Percentiles rank a stretch among this genome's conserved stretches.
These are phyloP conservation scores for Sphaerulina musiva DNA, from an alignment of 2,329 filamentous ascomycete species.

Conservation along the genomic window DNA sequence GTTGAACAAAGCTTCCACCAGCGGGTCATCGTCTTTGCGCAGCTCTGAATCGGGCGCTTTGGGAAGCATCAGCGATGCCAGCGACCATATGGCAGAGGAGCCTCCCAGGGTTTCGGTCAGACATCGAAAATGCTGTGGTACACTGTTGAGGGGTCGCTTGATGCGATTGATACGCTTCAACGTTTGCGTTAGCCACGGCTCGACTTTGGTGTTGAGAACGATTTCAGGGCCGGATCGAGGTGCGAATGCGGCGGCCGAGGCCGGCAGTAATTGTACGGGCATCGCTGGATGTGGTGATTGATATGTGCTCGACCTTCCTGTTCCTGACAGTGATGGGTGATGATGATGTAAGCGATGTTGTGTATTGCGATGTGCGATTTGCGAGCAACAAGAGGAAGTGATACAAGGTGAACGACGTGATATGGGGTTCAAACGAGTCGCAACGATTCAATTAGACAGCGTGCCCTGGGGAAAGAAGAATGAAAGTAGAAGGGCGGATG, in stretches of 20 bases:
- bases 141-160: conserved; percentile 95
- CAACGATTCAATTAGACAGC: conserved; percentile 27
- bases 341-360: conserved; percentile 26
- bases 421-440: conserved; percentile 22
- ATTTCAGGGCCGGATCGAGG: conserved; percentile 91
- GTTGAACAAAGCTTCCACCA: conserved; percentile 84
- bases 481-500: conserved; percentile 20
- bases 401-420: conserved; percentile 26
- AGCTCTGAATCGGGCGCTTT: conserved; percentile 83
- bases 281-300: conserved; percentile 48
- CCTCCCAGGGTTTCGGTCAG: conserved; percentile 91
- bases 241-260: conserved; percentile 92
- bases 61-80: conserved; percentile 86
- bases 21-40: conserved; percentile 70
- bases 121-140: conserved; percentile 90
- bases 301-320: conserved; percentile 14
- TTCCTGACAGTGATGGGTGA: conserved; percentile 19
- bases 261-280: conserved; percentile 88
- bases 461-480: conserved; percentile 22
- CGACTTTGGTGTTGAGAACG: conserved; percentile 83
- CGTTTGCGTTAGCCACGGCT: conserved; percentile 94
- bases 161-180: conserved; percentile 94
- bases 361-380: conserved; percentile 14
- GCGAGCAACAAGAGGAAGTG: conserved; percentile 20
- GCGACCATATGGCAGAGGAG: conserved; percentile 84